A percentile compares a stretch with the other conserved stretches of the same genome.
Conservation (phyloP, 345 rosid species). For the Murraya koenigii region DNA sequence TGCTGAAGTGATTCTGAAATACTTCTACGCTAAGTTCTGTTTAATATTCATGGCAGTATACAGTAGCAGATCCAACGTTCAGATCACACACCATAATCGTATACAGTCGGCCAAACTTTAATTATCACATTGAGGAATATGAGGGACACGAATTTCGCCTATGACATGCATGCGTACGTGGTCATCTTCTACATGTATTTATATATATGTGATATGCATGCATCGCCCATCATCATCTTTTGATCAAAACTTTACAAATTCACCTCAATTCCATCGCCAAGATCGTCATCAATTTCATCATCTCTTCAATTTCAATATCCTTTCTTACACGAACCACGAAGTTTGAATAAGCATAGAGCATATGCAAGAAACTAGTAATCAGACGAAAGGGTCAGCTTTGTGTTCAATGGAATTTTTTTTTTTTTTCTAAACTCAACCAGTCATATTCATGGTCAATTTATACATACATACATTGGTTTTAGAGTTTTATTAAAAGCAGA, state of each 20-base stretch:
- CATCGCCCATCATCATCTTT: neutral
- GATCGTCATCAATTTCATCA: neutral
- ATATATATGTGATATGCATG: neutral
- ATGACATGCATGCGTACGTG: too few relatives aligned
- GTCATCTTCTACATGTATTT: too few relatives aligned
- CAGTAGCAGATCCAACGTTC: too few relatives aligned
- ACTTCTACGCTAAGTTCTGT: too few relatives aligned
- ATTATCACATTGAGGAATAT: too few relatives aligned
- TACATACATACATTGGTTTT: conserved; percentile 2
- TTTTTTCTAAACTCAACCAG: neutral
- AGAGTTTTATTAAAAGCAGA: conserved; percentile 14
- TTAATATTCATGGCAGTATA: too few relatives aligned
- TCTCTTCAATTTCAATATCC: neutral
- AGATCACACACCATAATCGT: too few relatives aligned
- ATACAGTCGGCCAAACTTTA: too few relatives aligned
- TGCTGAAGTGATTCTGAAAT: too few relatives aligned
- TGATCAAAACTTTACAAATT: neutral
- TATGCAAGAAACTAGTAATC: neutral
- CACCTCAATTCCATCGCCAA: neutral
- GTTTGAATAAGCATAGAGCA: neutral
- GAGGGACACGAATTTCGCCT: too few relatives aligned
- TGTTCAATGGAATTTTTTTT: neutral
- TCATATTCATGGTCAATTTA: neutral
- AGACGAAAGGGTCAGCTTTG: neutral
- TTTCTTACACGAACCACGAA: neutral